These are phyloP conservation scores for Hypoxylon fragiforme DNA, from an alignment of 495 filamentous ascomycete genomes.

Conservation along the genomic window DNA sequence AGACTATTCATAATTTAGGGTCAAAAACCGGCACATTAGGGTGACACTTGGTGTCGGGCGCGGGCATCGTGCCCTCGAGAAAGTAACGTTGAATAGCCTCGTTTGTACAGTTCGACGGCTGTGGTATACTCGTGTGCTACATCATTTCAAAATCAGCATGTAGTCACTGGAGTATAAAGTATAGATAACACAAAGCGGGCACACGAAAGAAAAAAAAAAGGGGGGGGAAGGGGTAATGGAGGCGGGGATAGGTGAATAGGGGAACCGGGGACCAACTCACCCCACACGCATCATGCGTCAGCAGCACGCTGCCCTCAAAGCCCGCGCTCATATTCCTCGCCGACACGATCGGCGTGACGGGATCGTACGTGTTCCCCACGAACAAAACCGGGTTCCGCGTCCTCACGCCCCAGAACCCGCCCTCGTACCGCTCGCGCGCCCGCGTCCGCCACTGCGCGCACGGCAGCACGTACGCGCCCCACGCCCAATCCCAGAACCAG, in stretches of 20 bases:
- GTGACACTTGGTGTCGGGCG: constrained; percentile 14
- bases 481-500: constrained; percentile 27
- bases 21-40: constrained; percentile 15
- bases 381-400: constrained; percentile 51
- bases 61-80: constrained; percentile 18
- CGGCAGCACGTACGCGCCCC: constrained; percentile 22
- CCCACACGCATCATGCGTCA: constrained; percentile 58
- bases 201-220: not conserved
- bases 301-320: constrained; percentile 57
- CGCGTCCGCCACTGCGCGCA: constrained; percentile 50
- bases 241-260: too few relatives aligned
- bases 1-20: not conserved
- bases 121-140: constrained; percentile 11
- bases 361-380: constrained; percentile 48
- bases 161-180: too few relatives aligned
- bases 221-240: not conserved
- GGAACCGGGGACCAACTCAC: constrained; percentile 54
- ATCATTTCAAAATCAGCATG: too few relatives aligned
- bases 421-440: constrained; percentile 48
- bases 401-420: constrained; percentile 43
- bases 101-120: constrained; percentile 26
- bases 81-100: constrained; percentile 14
- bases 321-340: constrained; percentile 54
- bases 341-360: constrained; percentile 49
- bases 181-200: too few relatives aligned